phyloP scores from a whole-genome alignment of 1,284 basidiomycete species.

The Phellinidium pouzarii region DNA sequence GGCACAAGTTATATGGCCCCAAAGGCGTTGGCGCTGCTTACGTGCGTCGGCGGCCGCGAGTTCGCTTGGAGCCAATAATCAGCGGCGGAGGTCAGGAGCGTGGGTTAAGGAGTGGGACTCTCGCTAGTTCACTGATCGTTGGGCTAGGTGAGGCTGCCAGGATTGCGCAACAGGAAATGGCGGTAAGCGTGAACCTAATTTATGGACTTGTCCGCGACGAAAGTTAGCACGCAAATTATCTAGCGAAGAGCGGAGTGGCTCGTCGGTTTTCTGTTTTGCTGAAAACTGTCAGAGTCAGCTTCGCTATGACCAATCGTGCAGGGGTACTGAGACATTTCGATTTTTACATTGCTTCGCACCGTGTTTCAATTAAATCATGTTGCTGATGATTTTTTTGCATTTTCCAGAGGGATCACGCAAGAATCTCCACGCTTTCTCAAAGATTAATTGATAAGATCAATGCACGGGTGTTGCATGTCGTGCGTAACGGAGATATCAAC shows the following conservation, averaged over 20 bases:
- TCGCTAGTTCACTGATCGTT: conserved; percentile 86
- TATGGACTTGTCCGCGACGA: conserved; percentile 28
- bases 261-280: conserved; percentile 16
- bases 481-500: conserved; percentile 86
- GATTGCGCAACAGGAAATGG: conserved; percentile 89
- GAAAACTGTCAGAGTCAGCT: conserved; percentile 35
- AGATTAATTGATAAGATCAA: conserved; percentile 82
- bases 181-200: conserved; percentile 50
- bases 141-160: conserved; percentile 95
- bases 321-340: conserved; percentile 71
- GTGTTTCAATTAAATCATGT: background rate
- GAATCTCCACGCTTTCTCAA: conserved; percentile 73
- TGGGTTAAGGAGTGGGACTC: conserved; percentile 89
- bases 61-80: conserved; percentile 91
- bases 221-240: conserved; percentile 26
- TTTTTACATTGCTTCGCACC: conserved; percentile 15
- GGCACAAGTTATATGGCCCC: conserved; percentile 98
- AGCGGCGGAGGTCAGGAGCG: conserved; percentile 98
- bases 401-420: conserved; percentile 73
- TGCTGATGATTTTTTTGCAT: conserved; percentile 17
- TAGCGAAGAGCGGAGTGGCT: conserved; percentile 10
- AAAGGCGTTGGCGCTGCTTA: conserved; percentile 96
- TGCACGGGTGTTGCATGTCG: conserved; percentile 80
- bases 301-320: conserved; percentile 65
- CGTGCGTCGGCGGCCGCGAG: conserved; percentile 88